These are phyloP conservation scores for Lactifluus piperatus DNA, from an alignment of 768 basidiomycete genomes.

Conservation along the genomic window DNA sequence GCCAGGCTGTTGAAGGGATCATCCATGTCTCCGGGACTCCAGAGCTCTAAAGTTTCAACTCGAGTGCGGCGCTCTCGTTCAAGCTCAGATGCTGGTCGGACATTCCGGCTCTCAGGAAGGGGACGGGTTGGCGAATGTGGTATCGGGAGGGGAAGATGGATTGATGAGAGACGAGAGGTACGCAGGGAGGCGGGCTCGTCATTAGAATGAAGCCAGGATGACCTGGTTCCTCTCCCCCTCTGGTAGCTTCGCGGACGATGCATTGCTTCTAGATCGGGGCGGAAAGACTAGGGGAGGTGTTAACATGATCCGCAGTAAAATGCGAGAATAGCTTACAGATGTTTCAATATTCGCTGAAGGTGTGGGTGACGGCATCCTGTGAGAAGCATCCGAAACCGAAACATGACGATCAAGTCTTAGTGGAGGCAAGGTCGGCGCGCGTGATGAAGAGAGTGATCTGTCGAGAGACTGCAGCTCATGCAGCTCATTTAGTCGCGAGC, in stretches of 20 bases:
- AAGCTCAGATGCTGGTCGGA: not conserved
- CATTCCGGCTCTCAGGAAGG: constrained; percentile 3
- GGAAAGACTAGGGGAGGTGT: constrained; percentile 5
- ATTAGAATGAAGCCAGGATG: not conserved
- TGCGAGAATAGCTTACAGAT: not conserved
- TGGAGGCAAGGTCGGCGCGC: constrained; percentile 18
- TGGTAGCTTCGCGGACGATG: constrained; percentile 13
- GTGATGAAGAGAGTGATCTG: constrained; percentile 3
- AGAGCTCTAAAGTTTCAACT: not conserved
- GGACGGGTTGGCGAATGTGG: constrained; percentile 10
- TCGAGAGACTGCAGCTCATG: constrained; percentile 11
- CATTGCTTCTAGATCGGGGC: constrained; percentile 1
- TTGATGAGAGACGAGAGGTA: constrained; percentile 1
- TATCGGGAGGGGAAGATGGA: constrained; percentile 1
- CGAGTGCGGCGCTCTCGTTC: constrained; percentile 6
- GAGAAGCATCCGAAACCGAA: not conserved
- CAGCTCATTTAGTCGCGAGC: constrained; percentile 13
- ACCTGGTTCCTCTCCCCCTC: constrained; percentile 1
- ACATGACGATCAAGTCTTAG: constrained; percentile 13
- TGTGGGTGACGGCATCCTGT: constrained; percentile 4
- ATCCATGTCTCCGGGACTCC: constrained; percentile 6
- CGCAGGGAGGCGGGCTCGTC: constrained; percentile 4
- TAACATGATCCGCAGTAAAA: not conserved
- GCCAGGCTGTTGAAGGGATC: not conserved
- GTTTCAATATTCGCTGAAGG: not conserved